Evolutionary conservation across 768 basidiomycete genomes (phyloP).

Genomic region (Leccinum boreale): DNA sequence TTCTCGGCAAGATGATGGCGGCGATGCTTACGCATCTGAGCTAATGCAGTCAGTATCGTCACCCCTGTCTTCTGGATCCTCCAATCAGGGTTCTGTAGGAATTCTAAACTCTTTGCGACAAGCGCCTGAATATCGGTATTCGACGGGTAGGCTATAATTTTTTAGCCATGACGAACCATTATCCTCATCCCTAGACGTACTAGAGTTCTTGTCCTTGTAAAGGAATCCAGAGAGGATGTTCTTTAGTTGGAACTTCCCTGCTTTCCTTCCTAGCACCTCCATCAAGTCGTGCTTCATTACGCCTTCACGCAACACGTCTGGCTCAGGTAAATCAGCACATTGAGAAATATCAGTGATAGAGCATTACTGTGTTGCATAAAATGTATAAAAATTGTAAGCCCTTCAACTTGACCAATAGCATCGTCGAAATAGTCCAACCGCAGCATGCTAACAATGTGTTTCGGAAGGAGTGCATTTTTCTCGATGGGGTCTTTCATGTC

Average conservation of each 20-base stretch:
- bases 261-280: slow-evolving; percentile 14
- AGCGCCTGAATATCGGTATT: slow-evolving; percentile 1
- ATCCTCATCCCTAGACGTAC: slow-evolving; percentile 3
- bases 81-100: slow-evolving; percentile 7
- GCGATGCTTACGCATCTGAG: slow-evolving; percentile 14
- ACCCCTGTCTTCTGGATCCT: slow-evolving; percentile 23
- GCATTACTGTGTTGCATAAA: slow-evolving; percentile 19
- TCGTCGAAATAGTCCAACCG: slow-evolving; percentile 24
- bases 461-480: not conserved
- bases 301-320: slow-evolving; percentile 13
- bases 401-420: slow-evolving; percentile 21
- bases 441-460: slow-evolving; percentile 19
- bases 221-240: slow-evolving; percentile 22
- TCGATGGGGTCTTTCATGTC: slow-evolving; percentile 12
- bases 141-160: not conserved
- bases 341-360: not conserved
- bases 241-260: slow-evolving; percentile 7
- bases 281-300: slow-evolving; percentile 17
- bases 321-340: not conserved
- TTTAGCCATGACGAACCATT: not conserved
- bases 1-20: not conserved
- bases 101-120: slow-evolving; percentile 8
- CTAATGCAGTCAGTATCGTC: slow-evolving; percentile 20
- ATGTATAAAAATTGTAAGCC: slow-evolving; percentile 22
- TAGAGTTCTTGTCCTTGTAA: slow-evolving; percentile 19